Conservation (phyloP, 345 rosid genomes). For the Passiflora organensis region DNA sequence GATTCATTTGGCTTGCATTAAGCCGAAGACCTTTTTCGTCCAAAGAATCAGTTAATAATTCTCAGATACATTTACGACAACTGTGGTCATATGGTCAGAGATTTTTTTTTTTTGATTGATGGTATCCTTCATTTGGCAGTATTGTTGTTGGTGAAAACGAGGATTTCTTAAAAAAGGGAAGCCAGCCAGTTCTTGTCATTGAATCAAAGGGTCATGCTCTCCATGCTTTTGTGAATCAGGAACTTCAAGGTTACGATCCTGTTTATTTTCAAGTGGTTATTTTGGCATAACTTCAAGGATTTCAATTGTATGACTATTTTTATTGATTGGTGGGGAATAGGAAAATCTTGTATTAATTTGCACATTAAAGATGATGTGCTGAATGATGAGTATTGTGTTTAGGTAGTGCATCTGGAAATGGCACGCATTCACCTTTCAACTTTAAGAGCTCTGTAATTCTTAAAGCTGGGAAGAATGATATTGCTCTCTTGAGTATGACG, state of each 20-base stretch:
- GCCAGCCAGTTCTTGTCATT: conserved; percentile 51
- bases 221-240: conserved; percentile 73
- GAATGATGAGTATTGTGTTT: conserved; percentile 2
- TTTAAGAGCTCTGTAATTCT: conserved; percentile 56
- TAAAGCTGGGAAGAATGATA: conserved; percentile 67
- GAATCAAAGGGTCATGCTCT: conserved; percentile 94
- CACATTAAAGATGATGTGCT: not conserved
- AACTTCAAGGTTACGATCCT: conserved; percentile 48
- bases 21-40: too few species aligned
- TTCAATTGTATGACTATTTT: not conserved
- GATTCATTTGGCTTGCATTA: too few species aligned
- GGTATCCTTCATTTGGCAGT: conserved; percentile 34
- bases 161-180: conserved; percentile 54
- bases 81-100: too few species aligned
- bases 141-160: conserved; percentile 49
- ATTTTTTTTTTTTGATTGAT: too few species aligned
- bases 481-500: conserved; percentile 75
- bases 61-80: too few species aligned
- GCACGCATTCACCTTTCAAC: conserved; percentile 52
- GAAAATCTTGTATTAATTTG: not conserved
- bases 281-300: not conserved
- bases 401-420: conserved; percentile 81
- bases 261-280: conserved; percentile 6
- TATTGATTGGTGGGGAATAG: not conserved
- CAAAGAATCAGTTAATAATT: too few species aligned